phyloP scores from a whole-genome alignment of 768 basidiomycete genomes.

The Kwoniella sp. region DNA sequence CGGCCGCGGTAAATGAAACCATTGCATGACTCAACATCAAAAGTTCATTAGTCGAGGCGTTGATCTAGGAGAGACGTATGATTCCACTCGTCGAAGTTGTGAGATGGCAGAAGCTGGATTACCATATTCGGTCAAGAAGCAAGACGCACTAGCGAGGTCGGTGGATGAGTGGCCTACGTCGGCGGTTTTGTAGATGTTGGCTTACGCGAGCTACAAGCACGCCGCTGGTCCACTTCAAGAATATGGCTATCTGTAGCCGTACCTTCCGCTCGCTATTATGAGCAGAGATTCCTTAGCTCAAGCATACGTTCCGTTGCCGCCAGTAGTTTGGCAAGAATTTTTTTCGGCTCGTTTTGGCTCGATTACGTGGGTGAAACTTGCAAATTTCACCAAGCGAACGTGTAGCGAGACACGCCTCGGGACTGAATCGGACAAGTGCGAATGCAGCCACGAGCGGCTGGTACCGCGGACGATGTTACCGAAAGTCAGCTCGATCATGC shows the following conservation, averaged over 20 bases:
- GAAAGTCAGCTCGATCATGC: neutral
- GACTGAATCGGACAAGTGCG: neutral
- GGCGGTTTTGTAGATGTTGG: neutral
- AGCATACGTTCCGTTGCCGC: too few relatives aligned
- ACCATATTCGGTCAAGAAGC: neutral
- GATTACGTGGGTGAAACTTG: neutral
- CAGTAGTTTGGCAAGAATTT: too few relatives aligned
- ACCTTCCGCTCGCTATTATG: too few relatives aligned
- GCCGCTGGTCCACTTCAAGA: neutral
- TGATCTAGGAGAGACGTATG: too few relatives aligned
- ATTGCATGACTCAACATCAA: too few relatives aligned
- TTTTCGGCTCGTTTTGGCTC: neutral
- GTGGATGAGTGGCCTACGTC: neutral
- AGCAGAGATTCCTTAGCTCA: too few relatives aligned
- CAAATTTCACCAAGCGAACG: too few relatives aligned
- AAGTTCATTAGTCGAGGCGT: too few relatives aligned
- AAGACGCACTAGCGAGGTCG: neutral
- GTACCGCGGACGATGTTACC: neutral
- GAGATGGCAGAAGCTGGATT: too few relatives aligned
- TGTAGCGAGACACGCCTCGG: neutral
- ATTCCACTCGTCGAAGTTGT: too few relatives aligned
- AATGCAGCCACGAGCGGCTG: neutral
- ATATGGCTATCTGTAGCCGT: neutral
- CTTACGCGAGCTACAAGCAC: neutral
- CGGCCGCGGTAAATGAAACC: neutral